Evolutionary conservation across 2,329 filamentous ascomycete species (phyloP), one percentile per base, ranked within the genome.

Genomic region (Pseudonectria buxi): DNA sequence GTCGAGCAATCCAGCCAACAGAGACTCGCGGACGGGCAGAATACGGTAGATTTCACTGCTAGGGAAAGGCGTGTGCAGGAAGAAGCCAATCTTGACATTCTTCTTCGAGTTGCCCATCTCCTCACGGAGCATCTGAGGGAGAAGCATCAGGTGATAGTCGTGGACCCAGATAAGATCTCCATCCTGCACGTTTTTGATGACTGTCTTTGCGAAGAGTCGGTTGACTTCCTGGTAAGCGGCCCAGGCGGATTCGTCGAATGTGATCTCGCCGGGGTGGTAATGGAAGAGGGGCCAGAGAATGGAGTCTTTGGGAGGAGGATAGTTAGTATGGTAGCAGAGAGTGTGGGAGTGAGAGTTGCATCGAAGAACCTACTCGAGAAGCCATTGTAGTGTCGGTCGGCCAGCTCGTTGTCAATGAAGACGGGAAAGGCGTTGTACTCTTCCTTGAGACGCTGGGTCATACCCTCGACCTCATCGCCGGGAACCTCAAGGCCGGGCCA

Each of bases 281-380:
- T 96, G 92, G 71, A 98, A 94, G 26, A 98, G 79, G 3, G 92
- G 92, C 92, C 92, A 98, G 41, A 98, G 81, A 60, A 96, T 96
- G 7, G 87, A 94, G 64, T 98, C 87, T 90, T 48, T 12, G 14
- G 4, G 31, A 41, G 38, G 31, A 29, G 37, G 7, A 16, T 24
- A 26, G 30, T 35, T 26, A 53, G 47, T 13, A 22, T 29, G 14
- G 10, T 4, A 16, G 14, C 18, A n/a, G 4, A 4, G 5, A n/a
- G n/a, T n/a, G n/a, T n/a, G n/a, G n/a, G 7, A 24, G 5, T 3
- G 24, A 2, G 10, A 12, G 10, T 24, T 9, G 18, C 18, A 16
- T 11, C 4, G n/a, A 3, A 2, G 18, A 14, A 57, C 83, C 61
- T 67, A 94, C 87, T 96, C 26, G 89, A 90, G 62, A 96, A 96